phyloP scores from a whole-genome alignment of 2,329 filamentous ascomycete species.

The Pyrenophora teres region DNA sequence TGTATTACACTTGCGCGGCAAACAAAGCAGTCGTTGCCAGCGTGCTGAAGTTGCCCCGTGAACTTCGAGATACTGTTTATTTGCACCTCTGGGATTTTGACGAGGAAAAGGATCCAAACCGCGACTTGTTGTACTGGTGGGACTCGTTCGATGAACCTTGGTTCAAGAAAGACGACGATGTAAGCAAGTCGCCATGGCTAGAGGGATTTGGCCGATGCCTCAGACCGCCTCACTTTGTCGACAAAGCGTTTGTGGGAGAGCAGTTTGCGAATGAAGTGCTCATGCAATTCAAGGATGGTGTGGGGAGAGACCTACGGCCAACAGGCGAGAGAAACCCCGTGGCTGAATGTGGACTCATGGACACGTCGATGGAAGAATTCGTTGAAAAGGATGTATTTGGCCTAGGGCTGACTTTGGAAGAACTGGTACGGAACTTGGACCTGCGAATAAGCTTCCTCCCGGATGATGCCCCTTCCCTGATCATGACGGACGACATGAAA shows the following conservation, averaged over 20 bases:
- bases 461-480: background rate
- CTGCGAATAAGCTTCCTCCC: conserved; percentile 6
- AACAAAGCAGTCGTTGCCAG: conserved; percentile 3
- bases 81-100: conserved; percentile 4
- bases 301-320: conserved; percentile 11
- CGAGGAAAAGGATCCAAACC: background rate
- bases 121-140: conserved; percentile 10
- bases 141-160: conserved; percentile 9
- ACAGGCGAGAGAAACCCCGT: background rate
- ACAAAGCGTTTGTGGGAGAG: conserved; percentile 6
- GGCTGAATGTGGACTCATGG: conserved; percentile 1
- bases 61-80: conserved; percentile 12
- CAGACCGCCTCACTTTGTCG: conserved; percentile 12
- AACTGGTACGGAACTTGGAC: conserved; percentile 10
- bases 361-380: conserved; percentile 5
- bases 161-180: background rate
- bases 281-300: background rate
- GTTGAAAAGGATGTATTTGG: conserved; percentile 11
- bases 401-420: conserved; percentile 6
- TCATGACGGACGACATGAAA: background rate
- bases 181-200: background rate
- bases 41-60: conserved; percentile 7
- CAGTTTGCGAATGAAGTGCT: conserved; percentile 6
- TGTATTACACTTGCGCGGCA: conserved; percentile 1
- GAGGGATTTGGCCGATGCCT: background rate